Evolutionary conservation across 1,139 yeast species (phyloP).

Genomic region (Candida sp.): DNA sequence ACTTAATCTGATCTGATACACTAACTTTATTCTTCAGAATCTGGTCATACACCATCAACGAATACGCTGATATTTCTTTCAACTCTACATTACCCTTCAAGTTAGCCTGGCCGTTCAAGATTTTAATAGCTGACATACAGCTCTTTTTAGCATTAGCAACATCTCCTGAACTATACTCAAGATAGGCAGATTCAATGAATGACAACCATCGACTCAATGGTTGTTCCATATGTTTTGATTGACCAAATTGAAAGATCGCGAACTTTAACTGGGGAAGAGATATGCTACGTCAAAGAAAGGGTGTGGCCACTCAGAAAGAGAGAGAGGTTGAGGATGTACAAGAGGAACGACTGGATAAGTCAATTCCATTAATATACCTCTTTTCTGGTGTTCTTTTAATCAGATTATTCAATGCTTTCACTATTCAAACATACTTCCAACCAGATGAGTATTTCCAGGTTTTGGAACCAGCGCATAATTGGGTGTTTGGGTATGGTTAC

Average conservation of each 20-base stretch:
- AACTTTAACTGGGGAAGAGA: neutral
- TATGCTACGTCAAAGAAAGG: neutral
- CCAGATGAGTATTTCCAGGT: constrained; percentile 97
- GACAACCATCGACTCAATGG: neutral
- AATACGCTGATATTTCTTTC: constrained; percentile 16
- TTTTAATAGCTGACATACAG: constrained; percentile 22
- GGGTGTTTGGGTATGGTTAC: constrained; percentile 77
- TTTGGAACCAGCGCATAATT: constrained; percentile 83
- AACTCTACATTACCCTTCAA: constrained; percentile 5
- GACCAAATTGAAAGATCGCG: neutral
- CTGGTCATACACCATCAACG: constrained; percentile 19
- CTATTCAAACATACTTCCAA: constrained; percentile 77
- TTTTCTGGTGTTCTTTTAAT: constrained; percentile 8
- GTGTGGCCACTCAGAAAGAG: neutral
- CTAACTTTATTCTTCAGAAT: constrained; percentile 5
- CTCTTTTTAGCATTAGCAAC: constrained; percentile 13
- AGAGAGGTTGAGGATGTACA: neutral
- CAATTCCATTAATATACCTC: constrained; percentile 1
- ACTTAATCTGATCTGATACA: constrained; percentile 24
- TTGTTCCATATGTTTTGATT: neutral
- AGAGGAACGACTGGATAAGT: neutral
- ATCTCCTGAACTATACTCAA: neutral
- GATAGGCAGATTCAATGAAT: neutral
- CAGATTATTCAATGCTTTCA: constrained; percentile 54
- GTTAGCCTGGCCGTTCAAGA: constrained; percentile 19